Evolutionary conservation across 148 eudicot species (phyloP).

Genomic region (Rhododendron vialii): DNA sequence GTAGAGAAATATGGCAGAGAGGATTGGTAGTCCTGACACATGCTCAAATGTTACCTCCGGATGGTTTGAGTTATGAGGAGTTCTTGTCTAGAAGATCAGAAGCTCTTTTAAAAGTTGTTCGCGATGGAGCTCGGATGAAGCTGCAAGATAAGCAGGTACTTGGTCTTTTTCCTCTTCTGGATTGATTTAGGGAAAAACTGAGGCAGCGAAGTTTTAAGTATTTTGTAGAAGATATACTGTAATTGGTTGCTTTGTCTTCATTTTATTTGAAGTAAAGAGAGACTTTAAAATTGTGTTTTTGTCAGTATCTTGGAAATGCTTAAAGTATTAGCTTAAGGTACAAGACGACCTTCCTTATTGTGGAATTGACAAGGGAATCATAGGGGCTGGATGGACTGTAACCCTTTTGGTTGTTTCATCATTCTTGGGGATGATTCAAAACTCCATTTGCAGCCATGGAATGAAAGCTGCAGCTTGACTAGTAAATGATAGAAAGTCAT

Average conservation of each 20-base stretch:
- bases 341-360: background rate
- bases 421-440: background rate
- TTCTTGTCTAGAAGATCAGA: slow-evolving; percentile 74
- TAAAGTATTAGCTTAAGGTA: background rate
- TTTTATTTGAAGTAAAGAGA: background rate
- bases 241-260: background rate
- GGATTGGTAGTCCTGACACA: slow-evolving; percentile 85
- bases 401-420: background rate
- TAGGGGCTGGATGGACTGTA: background rate
- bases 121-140: slow-evolving; percentile 55
- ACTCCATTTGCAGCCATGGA: background rate
- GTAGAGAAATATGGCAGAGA: slow-evolving; percentile 77
- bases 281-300: background rate
- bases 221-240: background rate
- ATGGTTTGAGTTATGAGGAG: slow-evolving; percentile 83
- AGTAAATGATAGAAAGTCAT: background rate
- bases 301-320: background rate
- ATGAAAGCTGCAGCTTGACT: background rate
- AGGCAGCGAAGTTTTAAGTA: background rate
- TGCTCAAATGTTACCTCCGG: slow-evolving; percentile 95
- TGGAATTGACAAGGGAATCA: background rate
- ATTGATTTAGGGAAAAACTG: background rate
- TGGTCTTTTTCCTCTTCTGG: slow-evolving; percentile 23
- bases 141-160: slow-evolving; percentile 48
- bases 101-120: slow-evolving; percentile 70